A percentile compares a stretch with the other conserved stretches of the same genome.
phyloP scores from a whole-genome alignment of 352 stramenopile species.

The Aphanomyces stellatus region DNA sequence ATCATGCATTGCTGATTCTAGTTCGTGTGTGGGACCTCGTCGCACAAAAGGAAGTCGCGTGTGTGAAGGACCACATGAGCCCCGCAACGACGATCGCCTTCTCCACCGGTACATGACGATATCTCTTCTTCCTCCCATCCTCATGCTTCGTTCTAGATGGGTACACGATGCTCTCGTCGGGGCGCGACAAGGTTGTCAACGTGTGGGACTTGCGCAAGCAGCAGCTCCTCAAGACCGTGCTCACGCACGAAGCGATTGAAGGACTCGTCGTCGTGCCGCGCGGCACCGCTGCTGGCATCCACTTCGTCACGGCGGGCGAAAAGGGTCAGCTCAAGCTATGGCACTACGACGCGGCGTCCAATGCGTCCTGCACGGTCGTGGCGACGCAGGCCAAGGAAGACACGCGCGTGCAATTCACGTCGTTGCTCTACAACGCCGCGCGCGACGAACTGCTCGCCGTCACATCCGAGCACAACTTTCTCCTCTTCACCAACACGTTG shows the following conservation, averaged over 20 bases:
- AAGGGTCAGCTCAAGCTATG: constrained; percentile 84
- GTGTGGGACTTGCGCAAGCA: constrained; percentile 81
- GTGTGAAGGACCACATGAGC: constrained; percentile 92
- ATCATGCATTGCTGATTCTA: too few relatives aligned
- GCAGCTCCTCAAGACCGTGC: constrained; percentile 86
- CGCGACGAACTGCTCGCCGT: constrained; percentile 67
- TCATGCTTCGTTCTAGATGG: constrained; percentile 33
- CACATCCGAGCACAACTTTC: constrained; percentile 80
- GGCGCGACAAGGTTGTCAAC: constrained; percentile 91
- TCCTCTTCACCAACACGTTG: constrained; percentile 69
- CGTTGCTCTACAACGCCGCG: constrained; percentile 41
- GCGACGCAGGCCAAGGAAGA: constrained; percentile 43
- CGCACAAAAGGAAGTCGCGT: constrained; percentile 75
- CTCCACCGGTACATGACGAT: constrained; percentile 26
- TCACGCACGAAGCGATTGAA: constrained; percentile 93
- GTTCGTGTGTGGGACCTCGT: constrained; percentile 84
- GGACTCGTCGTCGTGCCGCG: constrained; percentile 84
- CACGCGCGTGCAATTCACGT: constrained; percentile 38
- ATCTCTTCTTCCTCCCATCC: not conserved
- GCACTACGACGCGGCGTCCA: constrained; percentile 33
- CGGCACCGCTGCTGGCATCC: constrained; percentile 40
- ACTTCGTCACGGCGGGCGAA: constrained; percentile 90
- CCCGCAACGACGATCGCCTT: constrained; percentile 91
- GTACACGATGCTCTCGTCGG: constrained; percentile 81
- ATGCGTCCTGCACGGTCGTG: constrained; percentile 32